Percentiles rank a stretch among this genome's conserved stretches.
phyloP scores from a whole-genome alignment of 495 filamentous ascomycete species.

The Xylaria venustula region DNA sequence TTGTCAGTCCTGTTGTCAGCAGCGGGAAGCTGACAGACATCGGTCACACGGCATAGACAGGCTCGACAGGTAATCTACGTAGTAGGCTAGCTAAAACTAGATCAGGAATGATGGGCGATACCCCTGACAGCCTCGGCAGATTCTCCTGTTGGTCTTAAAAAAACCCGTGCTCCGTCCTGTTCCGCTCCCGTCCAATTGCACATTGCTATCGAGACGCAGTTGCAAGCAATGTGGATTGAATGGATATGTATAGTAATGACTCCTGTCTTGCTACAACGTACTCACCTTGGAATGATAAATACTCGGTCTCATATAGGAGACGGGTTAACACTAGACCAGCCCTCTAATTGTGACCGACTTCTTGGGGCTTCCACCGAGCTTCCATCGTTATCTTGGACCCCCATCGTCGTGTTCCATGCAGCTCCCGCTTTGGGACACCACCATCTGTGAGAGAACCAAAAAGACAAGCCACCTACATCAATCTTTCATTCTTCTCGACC shows the following conservation, averaged over 20 bases:
- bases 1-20: not conserved
- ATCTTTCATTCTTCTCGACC: not conserved
- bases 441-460: conserved; percentile 11
- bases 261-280: not conserved
- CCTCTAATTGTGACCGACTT: not conserved
- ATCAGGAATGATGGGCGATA: not conserved
- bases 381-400: conserved; percentile 33
- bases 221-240: too few relatives aligned
- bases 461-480: conserved; percentile 7
- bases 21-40: not conserved
- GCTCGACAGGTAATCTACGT: not conserved
- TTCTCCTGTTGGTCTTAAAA: not conserved
- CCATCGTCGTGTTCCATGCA: conserved; percentile 30
- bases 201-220: not conserved
- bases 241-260: too few relatives aligned
- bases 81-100: not conserved
- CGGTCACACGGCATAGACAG: not conserved
- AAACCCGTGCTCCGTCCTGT: not conserved
- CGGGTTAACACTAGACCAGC: not conserved
- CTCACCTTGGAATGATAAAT: not conserved
- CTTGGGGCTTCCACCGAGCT: conserved; percentile 28
- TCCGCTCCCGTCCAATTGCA: not conserved
- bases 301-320: not conserved
- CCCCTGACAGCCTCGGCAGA: conserved; percentile 7
- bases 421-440: conserved; percentile 29